Evolutionary conservation across 495 filamentous ascomycete genomes (phyloP).

Genomic region (Oidiodendron maius): DNA sequence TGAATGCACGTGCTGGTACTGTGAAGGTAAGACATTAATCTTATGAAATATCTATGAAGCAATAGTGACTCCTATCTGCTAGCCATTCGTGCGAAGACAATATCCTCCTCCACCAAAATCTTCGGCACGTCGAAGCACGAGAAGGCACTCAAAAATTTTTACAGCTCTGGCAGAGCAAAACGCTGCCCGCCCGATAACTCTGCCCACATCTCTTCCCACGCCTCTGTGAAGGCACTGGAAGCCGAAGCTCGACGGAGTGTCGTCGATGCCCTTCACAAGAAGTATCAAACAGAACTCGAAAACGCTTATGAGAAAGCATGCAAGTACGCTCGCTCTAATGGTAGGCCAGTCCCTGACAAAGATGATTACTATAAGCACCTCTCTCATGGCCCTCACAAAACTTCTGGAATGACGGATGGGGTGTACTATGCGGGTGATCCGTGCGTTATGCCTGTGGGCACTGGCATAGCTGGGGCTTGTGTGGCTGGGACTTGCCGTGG

Average conservation of each 20-base stretch:
- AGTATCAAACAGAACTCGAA: slow-evolving; percentile 37
- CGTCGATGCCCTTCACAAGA: slow-evolving; percentile 22
- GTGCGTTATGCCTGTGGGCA: slow-evolving; percentile 45
- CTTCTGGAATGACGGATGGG: slow-evolving; percentile 30
- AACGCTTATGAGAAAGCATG: slow-evolving; percentile 54
- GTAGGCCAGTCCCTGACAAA: slow-evolving; percentile 41
- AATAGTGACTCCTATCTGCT: background rate
- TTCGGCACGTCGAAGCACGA: slow-evolving; percentile 39
- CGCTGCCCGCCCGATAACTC: slow-evolving; percentile 49
- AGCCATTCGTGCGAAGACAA: slow-evolving; percentile 60
- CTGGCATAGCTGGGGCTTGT: slow-evolving; percentile 36
- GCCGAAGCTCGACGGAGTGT: slow-evolving; percentile 11
- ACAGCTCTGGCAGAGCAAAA: slow-evolving; percentile 46
- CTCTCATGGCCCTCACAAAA: slow-evolving; percentile 28
- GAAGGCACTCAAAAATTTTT: slow-evolving; percentile 48
- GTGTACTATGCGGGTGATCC: slow-evolving; percentile 43
- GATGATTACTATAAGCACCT: slow-evolving; percentile 36
- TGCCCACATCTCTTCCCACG: slow-evolving; percentile 72
- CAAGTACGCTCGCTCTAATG: slow-evolving; percentile 56
- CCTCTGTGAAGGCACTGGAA: slow-evolving; percentile 35
- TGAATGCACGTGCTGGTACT: slow-evolving; percentile 89
- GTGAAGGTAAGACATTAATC: slow-evolving; percentile 45
- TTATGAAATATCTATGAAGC: background rate
- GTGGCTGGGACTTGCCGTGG: slow-evolving; percentile 35
- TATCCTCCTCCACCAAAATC: slow-evolving; percentile 34